These are phyloP conservation scores for Rosa chinensis DNA, from an alignment of 306 rosid genomes.

Conservation along the genomic window DNA sequence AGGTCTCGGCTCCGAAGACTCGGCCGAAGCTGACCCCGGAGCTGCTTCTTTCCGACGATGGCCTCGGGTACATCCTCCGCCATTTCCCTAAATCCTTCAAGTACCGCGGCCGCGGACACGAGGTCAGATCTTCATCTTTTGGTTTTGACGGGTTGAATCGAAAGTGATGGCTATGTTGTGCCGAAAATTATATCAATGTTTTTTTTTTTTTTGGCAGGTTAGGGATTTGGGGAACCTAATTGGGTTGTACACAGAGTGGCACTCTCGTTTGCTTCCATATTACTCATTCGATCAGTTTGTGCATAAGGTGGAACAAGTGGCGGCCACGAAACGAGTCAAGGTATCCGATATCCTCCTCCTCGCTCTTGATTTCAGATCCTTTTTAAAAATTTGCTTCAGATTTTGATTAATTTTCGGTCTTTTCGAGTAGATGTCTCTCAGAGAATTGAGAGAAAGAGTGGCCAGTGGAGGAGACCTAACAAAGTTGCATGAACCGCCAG, in stretches of 20 bases:
- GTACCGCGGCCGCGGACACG: constrained; percentile 83
- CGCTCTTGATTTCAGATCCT: not conserved
- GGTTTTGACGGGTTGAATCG: no score
- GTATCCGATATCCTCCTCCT: constrained; percentile 12
- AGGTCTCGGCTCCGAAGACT: constrained; percentile 47
- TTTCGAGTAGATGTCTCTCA: constrained; percentile 54
- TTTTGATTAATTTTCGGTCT: not conserved
- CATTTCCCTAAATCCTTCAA: constrained; percentile 83
- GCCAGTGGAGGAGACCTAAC: constrained; percentile 96
- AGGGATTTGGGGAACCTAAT: constrained; percentile 77
- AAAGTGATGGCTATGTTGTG: no score
- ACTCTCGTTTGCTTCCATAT: constrained; percentile 80
- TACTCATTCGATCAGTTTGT: constrained; percentile 75
- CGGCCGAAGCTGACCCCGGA: constrained; percentile 89
- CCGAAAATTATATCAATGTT: not conserved
- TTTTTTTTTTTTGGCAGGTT: constrained; percentile 41
- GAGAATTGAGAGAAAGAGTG: constrained; percentile 91
- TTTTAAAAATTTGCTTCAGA: not conserved
- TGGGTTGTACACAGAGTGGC: constrained; percentile 77
- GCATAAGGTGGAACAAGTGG: constrained; percentile 82
- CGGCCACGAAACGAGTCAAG: constrained; percentile 77
- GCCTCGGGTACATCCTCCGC: constrained; percentile 92
- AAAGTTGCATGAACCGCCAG: constrained; percentile 58
- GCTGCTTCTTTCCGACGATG: constrained; percentile 81
- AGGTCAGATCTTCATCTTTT: constrained; percentile 40